Conservation (phyloP, 805 yeast species). For the Teunomyces panamensis region DNA sequence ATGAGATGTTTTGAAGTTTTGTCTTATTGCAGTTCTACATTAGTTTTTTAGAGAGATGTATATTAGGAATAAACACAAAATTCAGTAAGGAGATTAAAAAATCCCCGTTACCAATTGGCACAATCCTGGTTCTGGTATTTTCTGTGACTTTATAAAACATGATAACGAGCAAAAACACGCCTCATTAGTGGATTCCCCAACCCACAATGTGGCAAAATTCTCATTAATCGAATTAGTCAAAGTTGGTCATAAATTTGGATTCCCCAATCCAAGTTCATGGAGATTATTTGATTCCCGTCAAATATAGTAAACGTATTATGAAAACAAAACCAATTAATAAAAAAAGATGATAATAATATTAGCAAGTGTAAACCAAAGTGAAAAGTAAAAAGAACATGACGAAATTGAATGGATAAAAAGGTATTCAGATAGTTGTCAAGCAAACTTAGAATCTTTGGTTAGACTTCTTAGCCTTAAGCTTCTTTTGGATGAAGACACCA, state of each 20-base stretch:
- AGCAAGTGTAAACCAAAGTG: background rate
- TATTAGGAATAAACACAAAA: conserved; percentile 3
- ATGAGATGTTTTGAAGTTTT: background rate
- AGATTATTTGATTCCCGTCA: conserved; percentile 17
- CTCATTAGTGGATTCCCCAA: conserved; percentile 1
- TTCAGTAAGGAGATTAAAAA: background rate
- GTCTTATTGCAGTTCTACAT: background rate
- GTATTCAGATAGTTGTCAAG: background rate
- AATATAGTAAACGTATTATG: conserved; percentile 9
- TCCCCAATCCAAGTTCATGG: conserved; percentile 9
- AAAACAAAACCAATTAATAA: background rate
- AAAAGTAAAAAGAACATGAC: conserved; percentile 1
- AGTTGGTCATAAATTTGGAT: conserved; percentile 5
- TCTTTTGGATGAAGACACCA: conserved; percentile 39
- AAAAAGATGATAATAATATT: conserved; percentile 7
- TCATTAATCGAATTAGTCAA: conserved; percentile 2
- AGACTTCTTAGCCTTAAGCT: conserved; percentile 41
- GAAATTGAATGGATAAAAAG: background rate
- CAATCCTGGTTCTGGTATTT: conserved; percentile 1
- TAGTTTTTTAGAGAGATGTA: conserved; percentile 1
- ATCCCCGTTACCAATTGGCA: background rate
- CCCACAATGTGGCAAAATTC: background rate
- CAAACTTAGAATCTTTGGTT: conserved; percentile 36
- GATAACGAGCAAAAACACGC: conserved; percentile 3
- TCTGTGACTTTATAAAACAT: conserved; percentile 2